These are phyloP conservation scores for Xylaria sp. DNA, from an alignment of 495 filamentous ascomycete species.

Conservation along the genomic window DNA sequence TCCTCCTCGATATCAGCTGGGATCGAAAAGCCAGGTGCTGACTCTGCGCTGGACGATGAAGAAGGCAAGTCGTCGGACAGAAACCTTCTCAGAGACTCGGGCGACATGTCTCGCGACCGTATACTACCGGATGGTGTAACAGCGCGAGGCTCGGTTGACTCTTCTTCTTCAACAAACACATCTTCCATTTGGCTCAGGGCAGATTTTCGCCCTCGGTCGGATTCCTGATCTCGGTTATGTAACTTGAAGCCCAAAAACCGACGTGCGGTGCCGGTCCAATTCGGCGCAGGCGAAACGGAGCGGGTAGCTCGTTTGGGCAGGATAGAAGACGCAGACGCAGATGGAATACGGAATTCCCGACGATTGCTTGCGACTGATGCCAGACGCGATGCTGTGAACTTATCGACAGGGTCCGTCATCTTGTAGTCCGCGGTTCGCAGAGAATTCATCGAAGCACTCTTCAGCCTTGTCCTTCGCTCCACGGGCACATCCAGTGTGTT, in stretches of 20 bases:
- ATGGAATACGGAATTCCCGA: slow-evolving; percentile 56
- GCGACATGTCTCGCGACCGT: slow-evolving; percentile 55
- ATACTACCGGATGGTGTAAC: slow-evolving; percentile 45
- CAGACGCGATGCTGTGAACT: slow-evolving; percentile 71
- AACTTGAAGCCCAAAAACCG: slow-evolving; percentile 46
- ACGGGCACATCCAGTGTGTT: slow-evolving; percentile 83
- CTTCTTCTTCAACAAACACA: slow-evolving; percentile 28
- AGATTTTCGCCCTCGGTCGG: slow-evolving; percentile 35
- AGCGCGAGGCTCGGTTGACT: slow-evolving; percentile 37
- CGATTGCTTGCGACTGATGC: slow-evolving; percentile 58
- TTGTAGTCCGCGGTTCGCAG: slow-evolving; percentile 60
- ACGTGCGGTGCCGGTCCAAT: slow-evolving; percentile 51
- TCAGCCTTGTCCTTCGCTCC: slow-evolving; percentile 61
- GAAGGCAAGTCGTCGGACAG: slow-evolving; percentile 45
- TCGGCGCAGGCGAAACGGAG: slow-evolving; percentile 54
- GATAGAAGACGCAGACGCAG: slow-evolving; percentile 63
- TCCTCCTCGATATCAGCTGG: slow-evolving; percentile 61
- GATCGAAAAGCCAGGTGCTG: slow-evolving; percentile 39
- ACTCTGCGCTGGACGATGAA: slow-evolving; percentile 37
- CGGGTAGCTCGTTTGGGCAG: slow-evolving; percentile 55
- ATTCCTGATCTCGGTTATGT: slow-evolving; percentile 26
- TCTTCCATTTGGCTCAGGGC: slow-evolving; percentile 12
- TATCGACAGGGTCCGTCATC: slow-evolving; percentile 81
- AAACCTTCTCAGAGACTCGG: slow-evolving; percentile 54
- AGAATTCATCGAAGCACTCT: slow-evolving; percentile 60